Evolutionary conservation across 23 red algal genomes (phyloP), one percentile per base, ranked within the genome.

Genomic region (Pyropia yezoensis): DNA sequence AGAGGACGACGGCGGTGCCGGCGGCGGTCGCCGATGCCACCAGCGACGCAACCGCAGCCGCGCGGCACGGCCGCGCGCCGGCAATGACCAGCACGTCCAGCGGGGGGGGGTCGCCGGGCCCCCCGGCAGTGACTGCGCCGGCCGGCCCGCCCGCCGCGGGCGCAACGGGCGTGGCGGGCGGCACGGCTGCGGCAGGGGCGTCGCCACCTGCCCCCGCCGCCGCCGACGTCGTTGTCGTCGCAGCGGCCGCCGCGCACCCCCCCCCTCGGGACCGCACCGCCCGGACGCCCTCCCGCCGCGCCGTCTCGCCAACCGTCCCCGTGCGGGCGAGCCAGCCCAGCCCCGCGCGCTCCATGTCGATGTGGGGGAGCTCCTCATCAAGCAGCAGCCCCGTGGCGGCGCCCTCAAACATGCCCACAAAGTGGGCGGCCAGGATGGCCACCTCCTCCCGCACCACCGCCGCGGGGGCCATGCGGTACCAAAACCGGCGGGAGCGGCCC

Each of bases 381-480:
- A 47, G 14, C 18, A 74, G 27, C 33, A 69, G 61, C 34, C 49
- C n/a, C 59, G 57, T 21, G 47, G 75, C 60, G 79, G 63, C 54
- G 3, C 68, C 69, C 57, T 74, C 65, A 70, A 84, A 84, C 12
- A 84, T 27, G 9, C 18, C 47, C 15, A 71, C 69, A 73, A 65
- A 84, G 70, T 84, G 79, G 22, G 75, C 56, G 20, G 79, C 79
- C 0, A 84, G 59, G 21, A 84, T 28, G 22, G 55, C 34, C 1
- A 71, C 52, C 60, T 84, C 79, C 27, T 33, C 47, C 32, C 63
- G 27, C 7, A 63, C 64, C 34, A 67, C 27, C 18, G 59, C 19
- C 22, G 67, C 30, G 2, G 79, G 79, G 6, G 79, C 73, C 68
- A 84, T 74, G 59, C 68, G 69, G 60, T 84, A 84, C 79, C 79